Evolutionary conservation across 768 basidiomycete genomes (phyloP), one percentile per base, ranked within the genome.

Genomic region (Pulveroboletus sp.): DNA sequence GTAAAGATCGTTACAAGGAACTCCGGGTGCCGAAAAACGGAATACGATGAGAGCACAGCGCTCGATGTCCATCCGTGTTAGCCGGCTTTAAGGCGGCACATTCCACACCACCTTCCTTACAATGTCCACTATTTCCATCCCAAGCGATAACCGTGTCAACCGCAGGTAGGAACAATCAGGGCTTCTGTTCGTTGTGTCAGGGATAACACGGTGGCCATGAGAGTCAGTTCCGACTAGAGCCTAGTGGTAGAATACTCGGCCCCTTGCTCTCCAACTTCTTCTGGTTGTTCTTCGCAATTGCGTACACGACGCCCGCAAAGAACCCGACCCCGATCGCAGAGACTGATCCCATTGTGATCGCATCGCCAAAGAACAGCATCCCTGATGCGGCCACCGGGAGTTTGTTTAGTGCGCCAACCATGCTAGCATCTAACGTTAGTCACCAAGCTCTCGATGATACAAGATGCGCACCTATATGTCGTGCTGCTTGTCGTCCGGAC

Each of bases 361-460:
- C 71, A 67, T 99, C 94, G 36, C 92, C 93, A 64, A 97, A 97
- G 72, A 97, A 97, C 51, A 99, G 68, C 86, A 99, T 91, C 20
- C 97, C 97, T n/a, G 94, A 97, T 13, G 93, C 94, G 7, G 97
- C 97, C 40, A 99, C 93, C 32, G 97, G 97, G 17, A 99, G 77
- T 73, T 98, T 98, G 73, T 98, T 98, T 58, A 98, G 69, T 0
- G 94, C 94, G 11, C 94, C 94, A 47, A 97, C 93, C 94, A 98
- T 98, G 57, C 88, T 92, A 55, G 45, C 39, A 40, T 11, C 34
- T 33, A 45, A 5, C 35, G 3, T 67, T 19, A 56, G 53, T 47
- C 31, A 29, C 35, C 17, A 23, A 24, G 17, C 32, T 27, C 24
- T 40, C 23, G 34, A 25, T 6, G 34, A 16, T 34, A 16, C 36